phyloP scores from a whole-genome alignment of 441 rosid genomes.

The Breynia disticha region DNA sequence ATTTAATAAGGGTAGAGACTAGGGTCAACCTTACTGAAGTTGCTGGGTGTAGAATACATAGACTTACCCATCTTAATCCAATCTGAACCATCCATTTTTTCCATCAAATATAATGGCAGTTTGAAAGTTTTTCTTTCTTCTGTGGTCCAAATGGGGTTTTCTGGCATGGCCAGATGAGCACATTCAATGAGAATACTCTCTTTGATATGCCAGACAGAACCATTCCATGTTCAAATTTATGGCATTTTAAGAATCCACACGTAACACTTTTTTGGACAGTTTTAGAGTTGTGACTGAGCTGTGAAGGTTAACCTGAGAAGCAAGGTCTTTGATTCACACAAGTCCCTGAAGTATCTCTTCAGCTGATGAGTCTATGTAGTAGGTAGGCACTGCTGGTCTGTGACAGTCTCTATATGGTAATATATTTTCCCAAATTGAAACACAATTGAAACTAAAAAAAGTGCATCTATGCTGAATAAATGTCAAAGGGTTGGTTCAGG shows the following conservation, averaged over 20 bases:
- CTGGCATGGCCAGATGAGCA: too few species aligned
- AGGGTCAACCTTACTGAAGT: slow-evolving; percentile 22
- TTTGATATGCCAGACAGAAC: too few species aligned
- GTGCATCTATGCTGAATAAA: slow-evolving; percentile 3
- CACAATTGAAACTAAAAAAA: not conserved
- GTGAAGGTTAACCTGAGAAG: slow-evolving; percentile 10
- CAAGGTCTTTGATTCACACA: slow-evolving; percentile 12
- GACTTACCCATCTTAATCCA: slow-evolving; percentile 4
- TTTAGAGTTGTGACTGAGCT: not conserved
- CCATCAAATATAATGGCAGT: not conserved
- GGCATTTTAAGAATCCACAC: too few species aligned
- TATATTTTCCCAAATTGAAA: slow-evolving; percentile 3
- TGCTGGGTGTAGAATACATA: slow-evolving; percentile 19
- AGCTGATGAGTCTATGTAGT: not conserved
- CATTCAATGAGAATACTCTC: too few species aligned
- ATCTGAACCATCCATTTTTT: slow-evolving; percentile 24
- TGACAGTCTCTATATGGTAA: not conserved
- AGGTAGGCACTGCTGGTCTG: not conserved
- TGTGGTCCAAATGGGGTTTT: too few species aligned
- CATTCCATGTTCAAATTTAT: too few species aligned
- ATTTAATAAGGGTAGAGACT: slow-evolving; percentile 2
- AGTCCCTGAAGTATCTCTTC: not conserved
- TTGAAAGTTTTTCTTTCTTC: too few species aligned
- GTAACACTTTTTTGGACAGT: too few species aligned
- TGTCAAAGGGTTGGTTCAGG: slow-evolving; percentile 6